Evolutionary conservation across 2,329 filamentous ascomycete species (phyloP), one percentile per base, ranked within the genome.

Genomic region (Monilinia vaccinii-corymbosi): DNA sequence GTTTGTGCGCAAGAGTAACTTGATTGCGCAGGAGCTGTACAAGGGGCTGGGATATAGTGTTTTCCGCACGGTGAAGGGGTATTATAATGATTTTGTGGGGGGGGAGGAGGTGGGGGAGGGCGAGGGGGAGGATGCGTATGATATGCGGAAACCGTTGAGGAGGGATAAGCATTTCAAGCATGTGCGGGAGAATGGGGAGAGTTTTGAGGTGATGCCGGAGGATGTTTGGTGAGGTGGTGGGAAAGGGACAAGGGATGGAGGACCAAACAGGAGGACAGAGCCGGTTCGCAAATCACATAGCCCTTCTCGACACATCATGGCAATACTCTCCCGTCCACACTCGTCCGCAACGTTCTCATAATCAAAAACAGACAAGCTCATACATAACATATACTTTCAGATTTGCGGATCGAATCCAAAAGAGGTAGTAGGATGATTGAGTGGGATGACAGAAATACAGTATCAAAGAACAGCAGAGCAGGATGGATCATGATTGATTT

Each of bases 111-210:
- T 95, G 58, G 82, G 84, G 4, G 82, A 79, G 11, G 78, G 81
- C 62, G 91, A 97, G 75, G 82, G 84, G 55, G 91, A 96, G 74
- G 93, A 97, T 77, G 94, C 93, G 21, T 94, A 90, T 73, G 94
- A 99, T 76, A 99, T 99, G 94, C 84, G 94, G 65, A 97, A 97
- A 73, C 84, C 91, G 42, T 84, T 93, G 76, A 88, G 83, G 74
- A 82, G 92, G 70, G 94, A 99, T 75, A 83, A 81, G 73, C 82
- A 86, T 60, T 76, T 81, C 61, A 82, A 89, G 73, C 90, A 95
- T 74, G 81, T 96, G 51, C 82, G 94, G 65, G 82, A 87, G 58
- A 84, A 93, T 67, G 94, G 94, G 21, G 88, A 94, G 77, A 79
- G 84, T 61, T 85, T 89, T 71, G 80, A 82, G 67, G 91, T 99